Conservation (phyloP, 176 grass and related monocot species). For the Musa itinerans region DNA sequence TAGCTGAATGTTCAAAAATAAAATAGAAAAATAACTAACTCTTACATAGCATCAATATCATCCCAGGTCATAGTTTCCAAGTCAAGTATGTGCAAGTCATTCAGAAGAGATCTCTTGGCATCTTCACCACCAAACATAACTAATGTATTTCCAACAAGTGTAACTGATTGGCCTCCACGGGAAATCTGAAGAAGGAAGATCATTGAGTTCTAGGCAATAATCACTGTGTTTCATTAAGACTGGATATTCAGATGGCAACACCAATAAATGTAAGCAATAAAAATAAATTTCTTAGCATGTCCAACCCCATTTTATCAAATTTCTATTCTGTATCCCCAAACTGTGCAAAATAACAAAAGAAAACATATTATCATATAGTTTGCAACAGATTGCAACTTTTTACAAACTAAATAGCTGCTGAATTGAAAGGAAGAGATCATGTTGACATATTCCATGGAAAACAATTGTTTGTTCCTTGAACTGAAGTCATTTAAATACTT, state of each 20-base stretch:
- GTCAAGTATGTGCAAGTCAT: slow-evolving; percentile 99
- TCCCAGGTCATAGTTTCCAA: slow-evolving; percentile 99
- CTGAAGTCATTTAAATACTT: neutral
- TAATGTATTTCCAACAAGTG: slow-evolving; percentile 75
- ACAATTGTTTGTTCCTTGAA: neutral
- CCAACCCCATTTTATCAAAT: neutral
- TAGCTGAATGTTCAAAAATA: neutral
- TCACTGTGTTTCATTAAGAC: neutral
- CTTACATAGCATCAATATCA: slow-evolving; percentile 96
- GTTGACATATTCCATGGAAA: neutral
- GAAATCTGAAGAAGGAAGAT: slow-evolving; percentile 52
- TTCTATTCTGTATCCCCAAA: neutral
- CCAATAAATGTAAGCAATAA: neutral
- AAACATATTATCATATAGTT: too few species aligned
- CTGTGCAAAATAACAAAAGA: neutral
- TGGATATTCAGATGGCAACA: neutral
- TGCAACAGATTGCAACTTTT: neutral
- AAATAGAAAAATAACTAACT: neutral
- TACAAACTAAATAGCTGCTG: neutral
- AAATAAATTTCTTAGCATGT: neutral
- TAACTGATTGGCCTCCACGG: slow-evolving; percentile 91
- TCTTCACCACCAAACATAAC: slow-evolving; percentile 98
- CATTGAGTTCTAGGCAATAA: neutral
- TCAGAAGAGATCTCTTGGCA: slow-evolving; percentile 92
- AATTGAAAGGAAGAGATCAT: neutral